Evolutionary conservation across 1,139 yeast species (phyloP).

Genomic region (Wickerhamomyces sp.): DNA sequence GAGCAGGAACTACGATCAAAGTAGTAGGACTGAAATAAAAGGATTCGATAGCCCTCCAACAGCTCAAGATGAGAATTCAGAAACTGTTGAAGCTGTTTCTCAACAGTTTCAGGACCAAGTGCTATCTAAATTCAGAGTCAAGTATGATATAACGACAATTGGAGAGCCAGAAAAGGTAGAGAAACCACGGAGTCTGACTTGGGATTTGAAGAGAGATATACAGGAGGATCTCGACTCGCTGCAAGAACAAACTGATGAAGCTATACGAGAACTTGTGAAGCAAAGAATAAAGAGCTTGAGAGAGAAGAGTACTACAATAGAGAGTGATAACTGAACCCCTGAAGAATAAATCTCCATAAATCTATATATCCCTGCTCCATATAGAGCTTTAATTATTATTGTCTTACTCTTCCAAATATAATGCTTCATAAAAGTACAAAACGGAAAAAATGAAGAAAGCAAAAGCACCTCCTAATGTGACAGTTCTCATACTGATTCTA

Average conservation of each 20-base stretch:
- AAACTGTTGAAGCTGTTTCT: conserved; percentile 34
- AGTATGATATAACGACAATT: conserved; percentile 10
- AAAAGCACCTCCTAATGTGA: conserved; percentile 84
- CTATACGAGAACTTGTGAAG: conserved; percentile 36
- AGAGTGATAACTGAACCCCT: too few species aligned
- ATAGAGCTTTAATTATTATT: too few species aligned
- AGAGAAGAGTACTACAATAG: background rate
- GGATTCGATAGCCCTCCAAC: conserved; percentile 31
- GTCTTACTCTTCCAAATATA: too few species aligned
- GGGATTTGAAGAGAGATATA: conserved; percentile 38
- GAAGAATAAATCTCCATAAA: background rate
- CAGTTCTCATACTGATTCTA: conserved; percentile 84
- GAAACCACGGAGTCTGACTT: conserved; percentile 28
- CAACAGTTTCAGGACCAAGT: conserved; percentile 28
- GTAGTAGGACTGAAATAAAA: conserved; percentile 26
- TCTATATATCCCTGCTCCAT: background rate
- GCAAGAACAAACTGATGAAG: conserved; percentile 35
- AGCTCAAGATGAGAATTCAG: conserved; percentile 25
- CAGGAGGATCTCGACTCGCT: conserved; percentile 32
- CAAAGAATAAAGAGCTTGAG: conserved; percentile 27
- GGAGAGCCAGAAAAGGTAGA: conserved; percentile 23
- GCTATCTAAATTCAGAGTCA: conserved; percentile 20
- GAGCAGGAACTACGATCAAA: conserved; percentile 32
- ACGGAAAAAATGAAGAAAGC: conserved; percentile 83
- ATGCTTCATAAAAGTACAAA: conserved; percentile 70